These are phyloP conservation scores for Blastobotrys serpentis DNA, from an alignment of 1,139 yeast genomes.

Conservation along the genomic window DNA sequence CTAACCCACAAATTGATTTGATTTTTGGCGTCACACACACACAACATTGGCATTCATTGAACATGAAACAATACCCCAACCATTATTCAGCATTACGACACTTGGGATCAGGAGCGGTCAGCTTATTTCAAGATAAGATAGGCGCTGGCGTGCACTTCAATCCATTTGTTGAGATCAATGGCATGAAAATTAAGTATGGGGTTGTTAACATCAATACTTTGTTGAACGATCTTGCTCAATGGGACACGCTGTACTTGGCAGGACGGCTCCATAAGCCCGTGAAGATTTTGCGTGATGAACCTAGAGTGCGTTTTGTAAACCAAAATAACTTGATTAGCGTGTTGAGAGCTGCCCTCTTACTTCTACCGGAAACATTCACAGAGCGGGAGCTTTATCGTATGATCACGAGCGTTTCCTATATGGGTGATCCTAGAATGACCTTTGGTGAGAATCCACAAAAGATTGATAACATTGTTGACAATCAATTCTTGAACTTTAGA, in stretches of 20 bases:
- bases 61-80: constrained; percentile 59
- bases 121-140: constrained; percentile 55
- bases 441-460: constrained; percentile 91
- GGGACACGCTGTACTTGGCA: constrained; percentile 85
- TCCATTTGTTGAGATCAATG: constrained; percentile 72
- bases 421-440: constrained; percentile 87
- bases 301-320: constrained; percentile 61
- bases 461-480: constrained; percentile 76
- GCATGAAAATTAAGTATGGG: constrained; percentile 78
- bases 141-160: constrained; percentile 95
- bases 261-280: constrained; percentile 97
- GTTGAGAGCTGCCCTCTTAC: constrained; percentile 65
- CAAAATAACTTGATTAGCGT: constrained; percentile 80
- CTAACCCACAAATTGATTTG: constrained; percentile 72
- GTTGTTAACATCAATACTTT: constrained; percentile 64
- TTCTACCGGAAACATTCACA: constrained; percentile 53
- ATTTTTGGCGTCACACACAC: constrained; percentile 81
- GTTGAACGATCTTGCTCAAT: constrained; percentile 66
- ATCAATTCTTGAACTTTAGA: constrained; percentile 69
- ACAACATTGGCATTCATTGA: constrained; percentile 69
- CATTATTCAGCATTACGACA: constrained; percentile 73
- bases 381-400: constrained; percentile 70
- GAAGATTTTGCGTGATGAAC: constrained; percentile 63
- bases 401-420: constrained; percentile 77
- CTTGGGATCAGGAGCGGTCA: constrained; percentile 60